These are phyloP conservation scores for Laguncularia racemosa DNA, from an alignment of 345 rosid genomes.

Conservation along the genomic window DNA sequence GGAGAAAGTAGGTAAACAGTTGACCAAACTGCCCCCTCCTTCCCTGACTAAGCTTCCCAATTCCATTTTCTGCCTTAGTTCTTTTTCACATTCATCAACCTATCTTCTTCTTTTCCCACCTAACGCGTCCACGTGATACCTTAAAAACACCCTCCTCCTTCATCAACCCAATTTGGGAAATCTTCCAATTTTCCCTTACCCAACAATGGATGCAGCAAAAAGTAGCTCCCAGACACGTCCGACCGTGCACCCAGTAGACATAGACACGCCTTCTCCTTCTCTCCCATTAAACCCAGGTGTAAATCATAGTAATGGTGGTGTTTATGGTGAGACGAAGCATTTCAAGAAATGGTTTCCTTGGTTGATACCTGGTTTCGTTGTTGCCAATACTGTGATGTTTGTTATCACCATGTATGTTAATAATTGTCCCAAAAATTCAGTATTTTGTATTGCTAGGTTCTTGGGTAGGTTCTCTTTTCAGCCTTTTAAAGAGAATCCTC, in stretches of 20 bases:
- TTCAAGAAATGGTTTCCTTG: slow-evolving; percentile 69
- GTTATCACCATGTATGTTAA: slow-evolving; percentile 85
- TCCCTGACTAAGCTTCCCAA: no score
- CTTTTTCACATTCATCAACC: no score
- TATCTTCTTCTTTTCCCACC: no score
- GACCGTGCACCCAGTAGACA: slow-evolving; percentile 37
- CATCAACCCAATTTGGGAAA: not conserved
- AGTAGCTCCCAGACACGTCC: slow-evolving; percentile 12
- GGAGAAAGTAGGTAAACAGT: no score
- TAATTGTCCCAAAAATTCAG: slow-evolving; percentile 71
- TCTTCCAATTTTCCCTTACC: slow-evolving; percentile 21
- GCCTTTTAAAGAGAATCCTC: slow-evolving; percentile 83
- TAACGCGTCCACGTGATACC: no score
- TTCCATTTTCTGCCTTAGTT: no score
- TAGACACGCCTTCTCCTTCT: slow-evolving; percentile 19
- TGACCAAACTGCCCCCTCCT: no score
- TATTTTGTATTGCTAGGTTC: slow-evolving; percentile 57
- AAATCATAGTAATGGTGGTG: no score
- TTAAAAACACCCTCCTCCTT: not conserved
- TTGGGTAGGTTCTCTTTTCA: slow-evolving; percentile 89
- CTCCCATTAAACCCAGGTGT: not conserved
- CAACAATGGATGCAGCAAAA: slow-evolving; percentile 23
- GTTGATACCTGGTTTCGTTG: slow-evolving; percentile 68
- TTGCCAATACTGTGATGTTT: slow-evolving; percentile 60
- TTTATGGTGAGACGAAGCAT: slow-evolving; percentile 42